Evolutionary conservation across 495 filamentous ascomycete species (phyloP).

Genomic region (Saxophila tyrrhenica): DNA sequence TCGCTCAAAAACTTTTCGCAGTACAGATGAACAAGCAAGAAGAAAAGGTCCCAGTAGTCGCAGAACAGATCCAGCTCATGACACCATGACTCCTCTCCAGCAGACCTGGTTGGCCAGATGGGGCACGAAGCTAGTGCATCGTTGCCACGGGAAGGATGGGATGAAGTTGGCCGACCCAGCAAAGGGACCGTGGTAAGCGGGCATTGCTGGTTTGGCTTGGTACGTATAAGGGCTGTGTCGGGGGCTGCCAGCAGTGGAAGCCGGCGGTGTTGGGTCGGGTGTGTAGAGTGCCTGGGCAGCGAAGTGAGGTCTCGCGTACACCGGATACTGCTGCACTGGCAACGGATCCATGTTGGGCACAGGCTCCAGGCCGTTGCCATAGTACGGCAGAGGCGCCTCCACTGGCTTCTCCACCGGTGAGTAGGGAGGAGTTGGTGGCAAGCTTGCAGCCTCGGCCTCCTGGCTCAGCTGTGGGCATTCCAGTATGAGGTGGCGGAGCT

Average conservation of each 20-base stretch:
- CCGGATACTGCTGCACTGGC: slow-evolving; percentile 13
- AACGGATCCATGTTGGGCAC: slow-evolving; percentile 14
- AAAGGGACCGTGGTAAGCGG: background rate
- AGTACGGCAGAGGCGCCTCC: background rate
- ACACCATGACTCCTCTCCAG: background rate
- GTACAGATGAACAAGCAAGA: background rate
- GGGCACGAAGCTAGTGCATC: slow-evolving; percentile 2
- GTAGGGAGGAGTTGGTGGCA: slow-evolving; percentile 4
- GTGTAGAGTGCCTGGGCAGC: background rate
- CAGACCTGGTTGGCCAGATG: background rate
- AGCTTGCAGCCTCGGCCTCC: slow-evolving; percentile 15
- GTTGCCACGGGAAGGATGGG: slow-evolving; percentile 1
- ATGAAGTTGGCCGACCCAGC: background rate
- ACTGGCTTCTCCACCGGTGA: slow-evolving; percentile 7
- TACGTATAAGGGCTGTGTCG: slow-evolving; percentile 3
- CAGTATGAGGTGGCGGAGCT: slow-evolving; percentile 66
- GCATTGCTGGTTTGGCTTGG: background rate
- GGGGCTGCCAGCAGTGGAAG: background rate
- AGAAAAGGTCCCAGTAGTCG: too few species aligned
- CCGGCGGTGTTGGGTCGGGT: background rate
- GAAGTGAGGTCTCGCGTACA: background rate
- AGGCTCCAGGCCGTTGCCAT: background rate
- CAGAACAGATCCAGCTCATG: too few species aligned
- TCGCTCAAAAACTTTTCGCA: background rate
- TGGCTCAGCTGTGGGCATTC: slow-evolving; percentile 65